A percentile compares a stretch with the other conserved stretches of the same genome.
Evolutionary conservation across 495 filamentous ascomycete genomes (phyloP).

Genomic region (Entonaema liquescens): DNA sequence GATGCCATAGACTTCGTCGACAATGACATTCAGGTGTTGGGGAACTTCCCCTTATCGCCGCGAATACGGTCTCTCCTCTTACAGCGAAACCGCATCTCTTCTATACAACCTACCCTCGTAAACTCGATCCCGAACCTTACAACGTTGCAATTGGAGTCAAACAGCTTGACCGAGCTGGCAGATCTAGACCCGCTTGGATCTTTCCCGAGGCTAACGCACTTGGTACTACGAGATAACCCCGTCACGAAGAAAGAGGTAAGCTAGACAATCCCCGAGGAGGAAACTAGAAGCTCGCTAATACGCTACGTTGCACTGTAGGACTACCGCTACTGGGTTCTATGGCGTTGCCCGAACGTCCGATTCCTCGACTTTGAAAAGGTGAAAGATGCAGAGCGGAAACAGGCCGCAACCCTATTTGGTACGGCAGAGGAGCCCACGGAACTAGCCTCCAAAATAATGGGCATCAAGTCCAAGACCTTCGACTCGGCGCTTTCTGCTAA

Average conservation of each 20-base stretch:
- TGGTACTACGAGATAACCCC: constrained; percentile 86
- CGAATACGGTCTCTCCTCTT: constrained; percentile 86
- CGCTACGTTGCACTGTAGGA: constrained; percentile 61
- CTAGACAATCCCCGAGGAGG: constrained; percentile 6
- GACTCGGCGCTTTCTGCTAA: constrained; percentile 62
- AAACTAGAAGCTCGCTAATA: background rate
- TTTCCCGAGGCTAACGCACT: constrained; percentile 75
- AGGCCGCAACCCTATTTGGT: constrained; percentile 84
- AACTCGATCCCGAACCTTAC: constrained; percentile 78
- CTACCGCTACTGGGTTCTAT: constrained; percentile 92
- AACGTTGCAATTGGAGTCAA: constrained; percentile 79
- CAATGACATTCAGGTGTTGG: constrained; percentile 89
- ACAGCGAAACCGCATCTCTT: constrained; percentile 84
- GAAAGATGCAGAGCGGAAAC: constrained; percentile 79
- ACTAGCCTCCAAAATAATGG: constrained; percentile 88
- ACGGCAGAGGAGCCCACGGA: constrained; percentile 76
- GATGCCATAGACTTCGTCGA: constrained; percentile 98
- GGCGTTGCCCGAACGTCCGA: constrained; percentile 81
- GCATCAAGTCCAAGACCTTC: constrained; percentile 84
- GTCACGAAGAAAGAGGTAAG: constrained; percentile 90
- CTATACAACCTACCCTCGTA: constrained; percentile 78
- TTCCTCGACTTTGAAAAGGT: constrained; percentile 96
- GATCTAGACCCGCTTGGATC: constrained; percentile 85
- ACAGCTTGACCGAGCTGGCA: constrained; percentile 78
- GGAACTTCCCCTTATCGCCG: constrained; percentile 93